These are phyloP conservation scores for Xylariaceae sp. DNA, from an alignment of 2,329 filamentous ascomycete species.

Conservation along the genomic window DNA sequence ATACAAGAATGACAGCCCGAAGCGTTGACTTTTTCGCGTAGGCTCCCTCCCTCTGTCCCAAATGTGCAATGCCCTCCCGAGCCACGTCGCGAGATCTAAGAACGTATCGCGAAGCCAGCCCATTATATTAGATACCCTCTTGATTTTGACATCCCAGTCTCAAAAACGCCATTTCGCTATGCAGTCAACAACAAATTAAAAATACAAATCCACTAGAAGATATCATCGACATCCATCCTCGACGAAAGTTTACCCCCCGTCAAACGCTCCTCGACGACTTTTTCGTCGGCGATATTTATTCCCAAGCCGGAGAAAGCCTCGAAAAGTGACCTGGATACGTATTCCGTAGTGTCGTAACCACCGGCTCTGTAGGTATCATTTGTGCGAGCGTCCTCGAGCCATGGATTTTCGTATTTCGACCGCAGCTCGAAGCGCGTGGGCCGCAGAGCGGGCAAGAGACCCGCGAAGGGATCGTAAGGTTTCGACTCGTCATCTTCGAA, in stretches of 20 bases:
- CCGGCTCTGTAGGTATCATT: constrained; percentile 69
- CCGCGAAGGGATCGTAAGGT: constrained; percentile 87
- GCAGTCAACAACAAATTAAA: too few relatives aligned
- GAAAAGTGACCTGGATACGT: constrained; percentile 75
- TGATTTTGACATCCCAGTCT: not conserved
- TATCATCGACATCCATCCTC: constrained; percentile 50
- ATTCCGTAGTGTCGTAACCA: constrained; percentile 81
- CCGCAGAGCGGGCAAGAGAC: constrained; percentile 51
- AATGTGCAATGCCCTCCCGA: too few relatives aligned
- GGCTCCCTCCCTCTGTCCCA: too few relatives aligned
- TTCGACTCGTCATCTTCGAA: constrained; percentile 62
- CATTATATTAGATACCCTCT: too few relatives aligned
- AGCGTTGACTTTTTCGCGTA: too few relatives aligned
- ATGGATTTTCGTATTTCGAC: constrained; percentile 68
- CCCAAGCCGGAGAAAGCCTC: constrained; percentile 89
- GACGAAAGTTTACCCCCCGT: constrained; percentile 30
- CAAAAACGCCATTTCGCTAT: not conserved
- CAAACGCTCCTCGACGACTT: constrained; percentile 38
- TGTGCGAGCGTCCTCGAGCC: constrained; percentile 64
- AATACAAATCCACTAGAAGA: constrained; percentile 29
- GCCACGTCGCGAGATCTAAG: too few relatives aligned
- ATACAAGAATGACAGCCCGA: too few relatives aligned
- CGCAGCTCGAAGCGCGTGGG: constrained; percentile 69
- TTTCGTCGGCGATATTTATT: constrained; percentile 82
- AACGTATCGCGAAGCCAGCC: too few relatives aligned